phyloP scores from a whole-genome alignment of 768 basidiomycete species.

The Royoungia palumana region DNA sequence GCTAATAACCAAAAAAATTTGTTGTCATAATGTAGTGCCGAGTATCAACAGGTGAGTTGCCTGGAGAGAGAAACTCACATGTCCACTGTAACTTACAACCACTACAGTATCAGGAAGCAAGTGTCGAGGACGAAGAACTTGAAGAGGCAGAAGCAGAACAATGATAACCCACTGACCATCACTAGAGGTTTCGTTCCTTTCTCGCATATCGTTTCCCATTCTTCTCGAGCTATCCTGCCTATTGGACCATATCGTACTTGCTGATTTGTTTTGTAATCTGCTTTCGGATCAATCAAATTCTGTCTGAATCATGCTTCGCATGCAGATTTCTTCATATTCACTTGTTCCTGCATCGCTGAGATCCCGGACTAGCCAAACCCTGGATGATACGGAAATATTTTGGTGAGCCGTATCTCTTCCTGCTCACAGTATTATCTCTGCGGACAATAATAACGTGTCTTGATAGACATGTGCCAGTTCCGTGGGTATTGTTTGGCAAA shows the following conservation, averaged over 20 bases:
- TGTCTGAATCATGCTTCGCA: not conserved
- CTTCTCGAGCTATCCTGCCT: not conserved
- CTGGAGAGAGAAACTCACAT: not conserved
- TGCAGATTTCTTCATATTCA: not conserved
- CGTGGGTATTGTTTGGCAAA: conserved; percentile 5
- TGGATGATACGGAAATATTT: no score
- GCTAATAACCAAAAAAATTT: conserved; percentile 3
- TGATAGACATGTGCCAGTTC: not conserved
- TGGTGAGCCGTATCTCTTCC: not conserved
- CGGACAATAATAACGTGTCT: no score
- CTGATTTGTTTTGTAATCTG: conserved; percentile 21
- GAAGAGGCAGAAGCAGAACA: conserved; percentile 37
- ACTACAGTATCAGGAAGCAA: conserved; percentile 60
- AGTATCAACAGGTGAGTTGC: conserved; percentile 76
- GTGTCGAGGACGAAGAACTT: conserved; percentile 40
- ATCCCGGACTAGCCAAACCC: no score
- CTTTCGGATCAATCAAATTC: conserved; percentile 8
- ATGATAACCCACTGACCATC: conserved; percentile 25
- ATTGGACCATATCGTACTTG: conserved; percentile 14
- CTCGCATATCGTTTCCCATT: not conserved
- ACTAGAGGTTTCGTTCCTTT: not conserved
- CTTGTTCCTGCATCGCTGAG: no score
- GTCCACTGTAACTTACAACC: not conserved
- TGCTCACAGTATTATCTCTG: not conserved
- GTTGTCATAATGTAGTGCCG: conserved; percentile 50